Percentiles rank a stretch among this genome's conserved stretches.
Evolutionary conservation across 2,329 filamentous ascomycete genomes (phyloP).

Genomic region (Acrocalymma vagum): DNA sequence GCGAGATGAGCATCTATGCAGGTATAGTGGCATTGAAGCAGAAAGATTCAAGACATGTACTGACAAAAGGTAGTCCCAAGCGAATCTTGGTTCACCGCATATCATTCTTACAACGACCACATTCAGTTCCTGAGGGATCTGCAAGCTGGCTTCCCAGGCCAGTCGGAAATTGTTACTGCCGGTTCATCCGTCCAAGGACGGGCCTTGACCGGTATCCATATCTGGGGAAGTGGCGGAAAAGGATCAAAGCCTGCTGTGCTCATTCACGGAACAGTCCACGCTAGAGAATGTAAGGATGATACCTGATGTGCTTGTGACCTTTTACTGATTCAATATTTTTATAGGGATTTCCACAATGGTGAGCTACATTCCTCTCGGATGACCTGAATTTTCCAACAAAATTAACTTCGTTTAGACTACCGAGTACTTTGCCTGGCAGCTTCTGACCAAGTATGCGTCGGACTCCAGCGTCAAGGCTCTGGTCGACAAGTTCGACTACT

Average conservation of each 20-base stretch:
- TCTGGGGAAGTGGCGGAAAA: constrained; percentile 47
- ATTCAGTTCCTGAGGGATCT: constrained; percentile 42
- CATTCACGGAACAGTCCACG: constrained; percentile 46
- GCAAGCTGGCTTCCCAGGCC: constrained; percentile 38
- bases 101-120: constrained; percentile 46
- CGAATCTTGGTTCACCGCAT: constrained; percentile 47
- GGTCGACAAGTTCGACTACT: constrained; percentile 48
- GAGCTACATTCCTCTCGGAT: no score
- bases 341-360: constrained; percentile 45
- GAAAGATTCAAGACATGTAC: background rate
- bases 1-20: constrained; percentile 34
- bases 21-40: constrained; percentile 24
- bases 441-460: constrained; percentile 43
- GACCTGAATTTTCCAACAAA: no score
- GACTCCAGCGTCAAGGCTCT: constrained; percentile 41
- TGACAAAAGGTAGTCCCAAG: constrained; percentile 32
- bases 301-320: no score
- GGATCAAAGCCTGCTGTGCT: constrained; percentile 46
- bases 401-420: constrained; percentile 20
- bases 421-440: constrained; percentile 44
- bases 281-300: constrained; percentile 48
- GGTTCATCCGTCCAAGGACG: constrained; percentile 44
- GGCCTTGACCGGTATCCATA: constrained; percentile 45
- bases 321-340: no score
- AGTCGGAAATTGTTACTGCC: constrained; percentile 43